Evolutionary conservation across 192 early-diverging fungal species (phyloP).

Genomic region (Mortierella claussenii): DNA sequence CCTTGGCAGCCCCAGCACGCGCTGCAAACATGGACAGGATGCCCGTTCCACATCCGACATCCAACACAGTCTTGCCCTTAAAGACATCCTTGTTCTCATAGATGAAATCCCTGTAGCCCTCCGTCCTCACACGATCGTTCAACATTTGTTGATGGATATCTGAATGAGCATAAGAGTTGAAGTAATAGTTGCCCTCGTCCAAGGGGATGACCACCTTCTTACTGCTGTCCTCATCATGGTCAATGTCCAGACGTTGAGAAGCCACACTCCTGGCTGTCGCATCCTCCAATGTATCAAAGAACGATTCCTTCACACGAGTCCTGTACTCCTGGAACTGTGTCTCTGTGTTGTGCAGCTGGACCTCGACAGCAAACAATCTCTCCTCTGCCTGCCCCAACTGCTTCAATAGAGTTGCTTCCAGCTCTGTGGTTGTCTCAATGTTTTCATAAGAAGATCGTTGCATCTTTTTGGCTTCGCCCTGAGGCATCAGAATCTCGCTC

Average conservation of each 20-base stretch:
- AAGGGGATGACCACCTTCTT: slow-evolving; percentile 19
- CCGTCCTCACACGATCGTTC: slow-evolving; percentile 92
- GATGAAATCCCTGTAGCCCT: slow-evolving; percentile 92
- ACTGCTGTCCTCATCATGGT: neutral
- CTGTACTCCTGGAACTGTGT: slow-evolving; percentile 77
- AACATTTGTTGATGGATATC: slow-evolving; percentile 64
- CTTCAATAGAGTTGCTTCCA: slow-evolving; percentile 67
- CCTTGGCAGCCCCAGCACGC: slow-evolving; percentile 85
- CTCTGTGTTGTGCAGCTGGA: slow-evolving; percentile 61
- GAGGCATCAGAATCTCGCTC: slow-evolving; percentile 19
- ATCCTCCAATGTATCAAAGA: slow-evolving; percentile 65
- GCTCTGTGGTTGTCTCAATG: slow-evolving; percentile 52
- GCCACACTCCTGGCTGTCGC: slow-evolving; percentile 24
- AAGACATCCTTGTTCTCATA: slow-evolving; percentile 97
- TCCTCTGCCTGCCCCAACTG: slow-evolving; percentile 66
- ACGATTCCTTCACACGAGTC: slow-evolving; percentile 73
- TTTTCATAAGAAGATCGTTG: slow-evolving; percentile 15
- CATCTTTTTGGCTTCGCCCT: slow-evolving; percentile 16
- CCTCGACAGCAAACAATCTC: slow-evolving; percentile 58
- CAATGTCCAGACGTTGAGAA: neutral
- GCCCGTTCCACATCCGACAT: slow-evolving; percentile 99
- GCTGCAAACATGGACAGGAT: slow-evolving; percentile 99
- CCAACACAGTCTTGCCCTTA: slow-evolving; percentile 96
- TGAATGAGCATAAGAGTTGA: slow-evolving; percentile 98
- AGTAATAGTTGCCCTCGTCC: slow-evolving; percentile 86